Base-by-base conservation (phyloP, 2,329 filamentous ascomycete genomes). In the Paraphoma sp. region DNA sequence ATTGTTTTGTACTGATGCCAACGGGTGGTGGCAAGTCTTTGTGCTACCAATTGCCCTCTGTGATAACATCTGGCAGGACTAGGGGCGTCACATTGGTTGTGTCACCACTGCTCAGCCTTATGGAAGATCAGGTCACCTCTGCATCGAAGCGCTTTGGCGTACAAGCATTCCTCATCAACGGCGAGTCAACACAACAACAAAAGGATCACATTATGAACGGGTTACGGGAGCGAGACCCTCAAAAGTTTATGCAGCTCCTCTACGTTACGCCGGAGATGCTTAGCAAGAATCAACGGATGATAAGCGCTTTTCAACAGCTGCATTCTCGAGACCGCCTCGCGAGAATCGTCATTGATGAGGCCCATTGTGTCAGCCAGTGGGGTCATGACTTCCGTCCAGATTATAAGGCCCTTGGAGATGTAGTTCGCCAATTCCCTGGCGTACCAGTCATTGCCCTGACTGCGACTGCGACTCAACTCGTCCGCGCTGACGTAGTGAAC, bases 301-400 rank as follows among this genome's bases (percentile, higher is more conserved):
- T 87, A 55, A 83, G 82, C 49, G 85, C 83, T 2, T 82, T 99
- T 60, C 79, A 86, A 49, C 82, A 81, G 2, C 81, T 99, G n/a
- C 85, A 97, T 74, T 76, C 78, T 12, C 87, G 87, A 48, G 81
- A 84, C 3, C 91, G 89, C 67, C 86, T 99, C 50, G 94, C 96
- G 14, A 87, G 95, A 28, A 87, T 99, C 47, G 95, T 99, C 51
- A 96, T 99, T 60, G 95, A 99, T 66, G 96, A 99, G 79, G 95
- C 95, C n/a, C 95, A 99, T 75, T 99, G 95, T 76, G 94, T 99
- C 28, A 98, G 95, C 76, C 93, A 99, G 81, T 99, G 95, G 95
- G 95, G 95, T 0, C 95, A 99, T 67, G 95, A 99, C 75, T 99
- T 99, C 73, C 87, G 96, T 45, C 94, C 93, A 0, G 94, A 98